Base-by-base conservation (phyloP, 140 eudicot species). In the Ambrosia hybrid region DNA sequence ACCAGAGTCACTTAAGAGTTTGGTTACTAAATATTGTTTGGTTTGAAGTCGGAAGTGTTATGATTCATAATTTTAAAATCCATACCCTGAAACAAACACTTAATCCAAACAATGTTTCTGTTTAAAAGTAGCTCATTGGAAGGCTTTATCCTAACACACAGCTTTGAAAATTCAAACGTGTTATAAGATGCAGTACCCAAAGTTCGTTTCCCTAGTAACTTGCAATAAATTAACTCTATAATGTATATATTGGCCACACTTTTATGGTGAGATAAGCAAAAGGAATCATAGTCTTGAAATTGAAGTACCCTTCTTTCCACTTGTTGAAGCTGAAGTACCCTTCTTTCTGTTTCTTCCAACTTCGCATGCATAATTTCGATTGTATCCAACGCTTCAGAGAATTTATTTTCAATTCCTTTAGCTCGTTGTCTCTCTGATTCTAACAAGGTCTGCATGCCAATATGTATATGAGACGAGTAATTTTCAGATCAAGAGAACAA, bases 271-370 rank as follows among this genome's bases (percentile, higher is more conserved):
- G 67, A 34, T 7, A 64, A 38, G 71, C 68, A 64, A 78, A 63
- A 71, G 43, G 9, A 63, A 63, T 36, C 73, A 71, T 78, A 78
- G 61, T 84, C 91, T 83, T 87, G 98, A 81, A 87, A 84, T 71
- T 83, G 89, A 71, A 73, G 83, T 73, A 87, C 90, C 83, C 85
- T 78, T 78, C 77, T 63, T 45, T 78, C 82, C 45, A 77, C 34
- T 65, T 71, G 68, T 64, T 78, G 82, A 71, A 78, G 82, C 66
- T 64, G 77, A 71, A 63, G 53, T 78, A 65, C 73, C 36, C 48
- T 74, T 87, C 62, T 87, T 79, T 87, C 98, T 65, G 96, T 85
- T 80, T 89, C 98, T 74, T 89, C 98, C 73, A 92, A 75, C 74
- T 87, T 92, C 78, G 82, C 73, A 57, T 81, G 84, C 79, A 82